A percentile compares a stretch with the other conserved stretches of the same genome.
phyloP scores from a whole-genome alignment of 225 moss, liverwort and hornwort species.

The Bryoerythrophyllum caledonicum region DNA sequence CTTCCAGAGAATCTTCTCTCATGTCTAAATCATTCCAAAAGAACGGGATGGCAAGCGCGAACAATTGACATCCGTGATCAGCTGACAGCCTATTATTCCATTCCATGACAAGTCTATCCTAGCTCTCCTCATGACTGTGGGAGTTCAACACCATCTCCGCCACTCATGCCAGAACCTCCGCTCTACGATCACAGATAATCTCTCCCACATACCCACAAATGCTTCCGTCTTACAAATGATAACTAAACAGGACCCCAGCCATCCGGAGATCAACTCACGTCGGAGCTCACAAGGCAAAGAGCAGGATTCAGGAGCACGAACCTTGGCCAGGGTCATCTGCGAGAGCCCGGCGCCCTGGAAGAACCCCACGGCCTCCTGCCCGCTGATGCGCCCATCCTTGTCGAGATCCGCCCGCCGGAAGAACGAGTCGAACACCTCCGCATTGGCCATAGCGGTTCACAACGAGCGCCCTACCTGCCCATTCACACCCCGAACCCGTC shows the following conservation, averaged over 20 bases:
- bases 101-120: background rate
- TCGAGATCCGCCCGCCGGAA: conserved; percentile 95
- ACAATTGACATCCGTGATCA: background rate
- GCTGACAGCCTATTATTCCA: background rate
- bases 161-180: background rate
- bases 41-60: too few species aligned
- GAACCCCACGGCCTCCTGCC: conserved; percentile 87
- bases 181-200: conserved; percentile 5
- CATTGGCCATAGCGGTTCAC: conserved; percentile 74
- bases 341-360: conserved; percentile 94
- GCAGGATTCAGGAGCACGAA: conserved; percentile 14
- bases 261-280: background rate
- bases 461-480: conserved; percentile 26
- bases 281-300: background rate
- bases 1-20: too few species aligned
- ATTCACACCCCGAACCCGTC: background rate
- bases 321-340: conserved; percentile 96
- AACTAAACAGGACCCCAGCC: background rate
- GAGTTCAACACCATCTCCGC: background rate
- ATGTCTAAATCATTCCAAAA: too few species aligned
- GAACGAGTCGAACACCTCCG: conserved; percentile 78
- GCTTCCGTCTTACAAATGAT: background rate
- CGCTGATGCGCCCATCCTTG: conserved; percentile 94
- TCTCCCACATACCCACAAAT: background rate
- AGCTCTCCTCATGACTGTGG: too few species aligned